phyloP scores from a whole-genome alignment of 768 basidiomycete genomes.

The Xanthoconium purpureum region DNA sequence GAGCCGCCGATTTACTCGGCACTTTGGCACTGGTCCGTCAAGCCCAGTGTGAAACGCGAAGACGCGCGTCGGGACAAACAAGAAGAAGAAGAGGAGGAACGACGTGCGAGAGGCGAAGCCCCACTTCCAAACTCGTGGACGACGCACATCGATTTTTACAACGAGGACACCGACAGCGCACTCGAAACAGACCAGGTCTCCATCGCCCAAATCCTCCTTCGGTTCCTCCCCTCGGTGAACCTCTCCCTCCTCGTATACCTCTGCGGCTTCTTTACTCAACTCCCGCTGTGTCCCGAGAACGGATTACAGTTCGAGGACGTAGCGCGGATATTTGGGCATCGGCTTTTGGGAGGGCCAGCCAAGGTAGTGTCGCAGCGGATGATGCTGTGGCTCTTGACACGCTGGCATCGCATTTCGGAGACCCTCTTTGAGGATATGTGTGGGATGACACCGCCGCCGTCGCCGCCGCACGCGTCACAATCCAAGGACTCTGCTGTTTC shows the following conservation, averaged over 20 bases:
- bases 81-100: conserved; percentile 33
- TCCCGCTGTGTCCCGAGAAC: conserved; percentile 50
- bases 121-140: conserved; percentile 14
- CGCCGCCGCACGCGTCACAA: background rate
- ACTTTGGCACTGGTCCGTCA: conserved; percentile 44
- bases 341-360: conserved; percentile 36
- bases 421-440: conserved; percentile 24
- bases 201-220: conserved; percentile 48
- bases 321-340: conserved; percentile 44
- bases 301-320: conserved; percentile 44
- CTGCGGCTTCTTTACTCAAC: conserved; percentile 48
- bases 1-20: conserved; percentile 40
- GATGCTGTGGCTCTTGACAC: conserved; percentile 33
- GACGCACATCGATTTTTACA: conserved; percentile 12
- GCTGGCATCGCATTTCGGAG: conserved; percentile 29
- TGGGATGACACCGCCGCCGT: conserved; percentile 18
- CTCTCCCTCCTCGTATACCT: conserved; percentile 45
- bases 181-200: conserved; percentile 35
- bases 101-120: conserved; percentile 26
- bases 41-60: conserved; percentile 38
- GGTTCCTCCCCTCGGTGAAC: conserved; percentile 42
- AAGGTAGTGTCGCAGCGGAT: conserved; percentile 26
- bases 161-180: conserved; percentile 17
- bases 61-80: conserved; percentile 29
- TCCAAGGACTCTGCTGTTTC: background rate